A percentile compares a stretch with the other conserved stretches of the same genome.
These are phyloP conservation scores for Scutellaria barbata DNA, from an alignment of 257 asterid species.

Conservation along the genomic window DNA sequence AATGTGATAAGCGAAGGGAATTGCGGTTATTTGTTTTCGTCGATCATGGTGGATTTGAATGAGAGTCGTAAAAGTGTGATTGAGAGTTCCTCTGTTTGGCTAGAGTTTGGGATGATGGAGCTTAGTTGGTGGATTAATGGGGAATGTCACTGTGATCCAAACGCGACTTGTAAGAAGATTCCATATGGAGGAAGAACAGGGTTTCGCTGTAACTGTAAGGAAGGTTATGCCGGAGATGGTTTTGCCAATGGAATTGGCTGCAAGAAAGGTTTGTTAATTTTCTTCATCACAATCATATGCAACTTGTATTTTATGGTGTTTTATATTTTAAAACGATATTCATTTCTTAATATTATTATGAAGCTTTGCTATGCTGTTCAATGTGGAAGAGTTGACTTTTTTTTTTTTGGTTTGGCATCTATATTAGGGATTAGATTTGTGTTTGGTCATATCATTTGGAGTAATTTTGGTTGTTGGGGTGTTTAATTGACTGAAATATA, in stretches of 20 bases:
- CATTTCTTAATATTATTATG: not conserved
- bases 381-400: not conserved
- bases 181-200: conserved; percentile 30
- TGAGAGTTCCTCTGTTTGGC: conserved; percentile 34
- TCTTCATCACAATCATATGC: not conserved
- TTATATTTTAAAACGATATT: not conserved
- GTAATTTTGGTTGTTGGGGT: not conserved
- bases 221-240: conserved; percentile 65
- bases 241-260: conserved; percentile 52
- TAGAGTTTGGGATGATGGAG: conserved; percentile 55
- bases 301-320: not conserved
- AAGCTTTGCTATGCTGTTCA: not conserved
- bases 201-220: conserved; percentile 54
- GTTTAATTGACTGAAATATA: not conserved
- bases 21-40: conserved; percentile 44
- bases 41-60: conserved; percentile 42
- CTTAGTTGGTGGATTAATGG: conserved; percentile 65
- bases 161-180: conserved; percentile 42
- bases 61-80: not conserved
- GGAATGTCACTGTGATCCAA: conserved; percentile 41
- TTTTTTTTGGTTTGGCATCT: too few species aligned
- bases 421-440: not conserved
- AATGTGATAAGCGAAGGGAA: conserved; percentile 32
- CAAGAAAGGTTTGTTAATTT: conserved; percentile 49
- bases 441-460: not conserved